Evolutionary conservation across 805 yeast species (phyloP), one percentile per base, ranked within the genome.

Genomic region (Wickerhamiella cacticola): DNA sequence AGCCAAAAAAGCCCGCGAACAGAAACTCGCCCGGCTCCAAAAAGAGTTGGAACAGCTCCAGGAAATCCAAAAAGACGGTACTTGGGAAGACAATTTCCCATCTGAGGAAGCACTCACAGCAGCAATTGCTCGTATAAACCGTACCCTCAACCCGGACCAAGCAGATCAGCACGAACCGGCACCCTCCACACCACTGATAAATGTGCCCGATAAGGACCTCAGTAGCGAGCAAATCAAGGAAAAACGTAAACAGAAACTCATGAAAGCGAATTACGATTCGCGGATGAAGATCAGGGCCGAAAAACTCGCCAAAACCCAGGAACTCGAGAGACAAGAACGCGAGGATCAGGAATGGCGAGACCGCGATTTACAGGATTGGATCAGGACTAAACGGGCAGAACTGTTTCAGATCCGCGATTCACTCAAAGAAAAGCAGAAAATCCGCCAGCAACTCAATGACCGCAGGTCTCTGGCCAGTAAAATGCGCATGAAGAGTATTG

Each of bases 401-500:
- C 69, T 89, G 44, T 74, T 74, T 18, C 67, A 56, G 16, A 63
- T 84, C n/a, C 70, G 84, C n/a, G 69, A 74, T 28, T 69, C 67
- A 44, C 71, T 79, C 52, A 80, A 78, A 56, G 92, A 83, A 29
- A 72, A 86, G 50, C 69, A 74, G 40, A 78, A 83, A 59, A 66
- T 86, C 53, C 73, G 79, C 56, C 82, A 76, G 52, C 94, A 88
- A 45, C 72, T 89, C 63, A 79, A 77, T 55, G 94, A 88, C 65
- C 73, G 97, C 55, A 87, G 87, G 62, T 87, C 96, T 2, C 76
- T 76, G 51, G 95, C 95, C 23, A 86, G 95, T 1, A 96, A 89
- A 65, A 76, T 80, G 64, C 70, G 97, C 57, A 88, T 89, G 96
- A 86, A 83, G 61, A 80, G 78, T 53, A 79, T 89, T 45, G 94